Base-by-base conservation (phyloP, 2,329 filamentous ascomycete genomes). In the Cercospora beticola region DNA sequence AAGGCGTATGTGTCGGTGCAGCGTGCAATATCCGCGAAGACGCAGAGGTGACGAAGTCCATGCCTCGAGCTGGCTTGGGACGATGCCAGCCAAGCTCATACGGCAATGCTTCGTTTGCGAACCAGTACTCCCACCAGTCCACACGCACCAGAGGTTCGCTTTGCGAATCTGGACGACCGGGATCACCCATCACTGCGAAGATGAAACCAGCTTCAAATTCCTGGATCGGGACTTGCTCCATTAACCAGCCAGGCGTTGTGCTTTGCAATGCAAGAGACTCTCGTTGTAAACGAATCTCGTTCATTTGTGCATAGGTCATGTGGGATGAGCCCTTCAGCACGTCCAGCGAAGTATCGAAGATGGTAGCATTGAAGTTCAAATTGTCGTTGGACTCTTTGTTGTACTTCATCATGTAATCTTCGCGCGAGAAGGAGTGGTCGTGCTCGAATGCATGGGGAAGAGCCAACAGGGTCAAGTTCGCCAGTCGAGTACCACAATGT, bases 351-450 rank as follows among this genome's bases (percentile, higher is more conserved):
- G 33, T 61, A 57, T 68, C 54, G 63, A 68, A 68, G 56, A 62
- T 61, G 16, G 54, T 33, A 10, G 62, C n/a, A 31, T 68, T 62
- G 66, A 68, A 68, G 56, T 66, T 66, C 28, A 40, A 26, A 49
- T 68, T 68, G 10, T 66, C 66, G 26, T 28, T 66, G 65, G 54
- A 64, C 12, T 64, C 46, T 18, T 49, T 56, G 30, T 26, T 26
- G 30, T 67, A 66, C n/a, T 64, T 64, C 65, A 64, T 52, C 40
- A 63, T 67, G n/a, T 67, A 67, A 84, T 82, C 0, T 81, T 88
- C 63, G 80, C 77, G 0, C 84, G 82, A 21, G 82, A 84, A 66
- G 86, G 86, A 28, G 86, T 87, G 7, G 82, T 83, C 54, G 74
- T 81, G 2, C 88, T 86, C 86, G 79, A 78, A 65, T 84, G 88